Percentiles rank a stretch among this genome's conserved stretches.
Conservation (phyloP, 176 grass and related monocot genomes). For the Musa schizocarpa region DNA sequence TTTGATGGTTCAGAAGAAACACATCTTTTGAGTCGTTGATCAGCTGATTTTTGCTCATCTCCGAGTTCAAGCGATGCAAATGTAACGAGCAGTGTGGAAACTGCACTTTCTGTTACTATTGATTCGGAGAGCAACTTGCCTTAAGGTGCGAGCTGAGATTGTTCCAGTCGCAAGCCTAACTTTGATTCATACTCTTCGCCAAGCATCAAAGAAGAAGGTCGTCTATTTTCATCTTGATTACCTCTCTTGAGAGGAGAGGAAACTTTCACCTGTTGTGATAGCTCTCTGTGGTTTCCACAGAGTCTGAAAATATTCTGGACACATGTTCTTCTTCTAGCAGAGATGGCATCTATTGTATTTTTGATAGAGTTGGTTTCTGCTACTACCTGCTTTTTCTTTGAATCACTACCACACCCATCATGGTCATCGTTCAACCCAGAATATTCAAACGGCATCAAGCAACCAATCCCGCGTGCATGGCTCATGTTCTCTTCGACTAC, state of each 20-base stretch:
- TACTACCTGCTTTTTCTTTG: neutral
- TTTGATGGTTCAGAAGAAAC: constrained; percentile 12
- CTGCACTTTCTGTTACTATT: constrained; percentile 37
- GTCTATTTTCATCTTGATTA: constrained; percentile 48
- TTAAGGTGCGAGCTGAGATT: neutral
- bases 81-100: constrained; percentile 28
- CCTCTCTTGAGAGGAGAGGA: constrained; percentile 20
- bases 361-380: constrained; percentile 17
- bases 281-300: constrained; percentile 69
- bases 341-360: constrained; percentile 23
- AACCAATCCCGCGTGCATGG: neutral
- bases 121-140: constrained; percentile 35
- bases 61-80: constrained; percentile 29
- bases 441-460: neutral
- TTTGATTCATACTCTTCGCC: neutral
- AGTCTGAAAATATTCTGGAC: constrained; percentile 84
- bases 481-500: constrained; percentile 53
- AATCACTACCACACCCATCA: neutral
- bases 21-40: constrained; percentile 26
- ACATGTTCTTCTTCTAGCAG: constrained; percentile 37
- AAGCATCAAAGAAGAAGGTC: constrained; percentile 4
- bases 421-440: neutral
- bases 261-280: constrained; percentile 26
- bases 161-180: neutral
- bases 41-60: constrained; percentile 14